Evolutionary conservation across 495 filamentous ascomycete genomes (phyloP).

Genomic region (Talaromyces proteolyticus): DNA sequence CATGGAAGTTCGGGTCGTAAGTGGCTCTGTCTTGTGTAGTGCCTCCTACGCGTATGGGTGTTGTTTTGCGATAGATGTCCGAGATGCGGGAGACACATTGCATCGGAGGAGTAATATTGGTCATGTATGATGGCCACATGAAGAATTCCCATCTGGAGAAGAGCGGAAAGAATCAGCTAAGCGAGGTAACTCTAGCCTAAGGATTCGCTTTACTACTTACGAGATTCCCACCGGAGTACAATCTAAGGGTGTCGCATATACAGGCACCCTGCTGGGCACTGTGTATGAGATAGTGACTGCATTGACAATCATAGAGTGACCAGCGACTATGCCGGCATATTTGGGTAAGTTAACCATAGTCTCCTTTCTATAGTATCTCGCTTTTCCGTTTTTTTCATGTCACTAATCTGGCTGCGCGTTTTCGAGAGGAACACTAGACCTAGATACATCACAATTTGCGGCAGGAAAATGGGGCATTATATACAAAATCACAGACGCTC

Average conservation of each 20-base stretch:
- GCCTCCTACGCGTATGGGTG: neutral
- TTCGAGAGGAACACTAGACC: too few relatives aligned
- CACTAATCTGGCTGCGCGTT: too few relatives aligned
- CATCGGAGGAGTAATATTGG: neutral
- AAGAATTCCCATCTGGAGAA: neutral
- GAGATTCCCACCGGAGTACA: neutral
- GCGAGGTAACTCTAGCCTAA: too few relatives aligned
- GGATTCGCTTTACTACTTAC: neutral
- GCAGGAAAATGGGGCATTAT: too few relatives aligned
- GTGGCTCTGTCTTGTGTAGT: neutral
- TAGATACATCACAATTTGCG: too few relatives aligned
- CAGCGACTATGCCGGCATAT: too few relatives aligned
- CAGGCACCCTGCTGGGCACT: neutral
- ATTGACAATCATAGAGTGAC: too few relatives aligned
- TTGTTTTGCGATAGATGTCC: neutral
- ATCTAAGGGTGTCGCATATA: neutral
- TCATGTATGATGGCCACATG: slow-evolving; percentile 3
- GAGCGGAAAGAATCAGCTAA: neutral
- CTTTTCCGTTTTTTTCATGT: too few relatives aligned
- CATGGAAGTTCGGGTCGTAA: neutral
- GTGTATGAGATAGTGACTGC: too few relatives aligned
- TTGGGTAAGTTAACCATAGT: too few relatives aligned
- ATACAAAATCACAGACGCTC: too few relatives aligned
- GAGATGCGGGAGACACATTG: neutral
- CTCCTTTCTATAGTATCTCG: too few relatives aligned